Evolutionary conservation across 306 rosid species (phyloP).

Genomic region (Cercis canadensis): DNA sequence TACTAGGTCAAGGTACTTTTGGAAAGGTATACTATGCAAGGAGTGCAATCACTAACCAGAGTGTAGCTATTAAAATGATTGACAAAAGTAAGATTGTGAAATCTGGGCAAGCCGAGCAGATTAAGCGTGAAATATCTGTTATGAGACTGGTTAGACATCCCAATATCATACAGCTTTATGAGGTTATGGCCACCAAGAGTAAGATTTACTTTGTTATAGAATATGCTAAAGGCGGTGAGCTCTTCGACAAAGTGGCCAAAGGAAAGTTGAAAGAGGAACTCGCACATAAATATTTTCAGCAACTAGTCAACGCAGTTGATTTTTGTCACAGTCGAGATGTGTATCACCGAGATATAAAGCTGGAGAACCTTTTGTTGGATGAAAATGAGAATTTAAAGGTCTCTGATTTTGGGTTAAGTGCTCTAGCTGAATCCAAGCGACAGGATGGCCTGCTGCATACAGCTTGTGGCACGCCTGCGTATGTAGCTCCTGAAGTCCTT

Average conservation of each 20-base stretch:
- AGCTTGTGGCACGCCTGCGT: constrained; percentile 94
- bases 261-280: constrained; percentile 79
- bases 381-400: constrained; percentile 79
- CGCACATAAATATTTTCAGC: constrained; percentile 76
- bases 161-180: constrained; percentile 71
- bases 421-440: constrained; percentile 62
- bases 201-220: constrained; percentile 89
- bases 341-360: constrained; percentile 90
- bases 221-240: constrained; percentile 93
- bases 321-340: constrained; percentile 92
- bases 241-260: constrained; percentile 73
- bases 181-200: constrained; percentile 89
- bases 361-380: constrained; percentile 85
- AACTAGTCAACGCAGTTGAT: constrained; percentile 79
- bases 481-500: constrained; percentile 93
- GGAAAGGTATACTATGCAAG: constrained; percentile 89
- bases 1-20: constrained; percentile 83
- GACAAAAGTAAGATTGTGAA: constrained; percentile 75
- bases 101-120: constrained; percentile 63
- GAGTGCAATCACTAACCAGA: constrained; percentile 61
- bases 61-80: constrained; percentile 78
- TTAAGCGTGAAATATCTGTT: constrained; percentile 74
- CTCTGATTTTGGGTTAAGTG: constrained; percentile 93
- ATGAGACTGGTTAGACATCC: constrained; percentile 87
- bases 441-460: constrained; percentile 80